Conservation (phyloP, 805 yeast species). For the Metschnikowia arizonensis region DNA sequence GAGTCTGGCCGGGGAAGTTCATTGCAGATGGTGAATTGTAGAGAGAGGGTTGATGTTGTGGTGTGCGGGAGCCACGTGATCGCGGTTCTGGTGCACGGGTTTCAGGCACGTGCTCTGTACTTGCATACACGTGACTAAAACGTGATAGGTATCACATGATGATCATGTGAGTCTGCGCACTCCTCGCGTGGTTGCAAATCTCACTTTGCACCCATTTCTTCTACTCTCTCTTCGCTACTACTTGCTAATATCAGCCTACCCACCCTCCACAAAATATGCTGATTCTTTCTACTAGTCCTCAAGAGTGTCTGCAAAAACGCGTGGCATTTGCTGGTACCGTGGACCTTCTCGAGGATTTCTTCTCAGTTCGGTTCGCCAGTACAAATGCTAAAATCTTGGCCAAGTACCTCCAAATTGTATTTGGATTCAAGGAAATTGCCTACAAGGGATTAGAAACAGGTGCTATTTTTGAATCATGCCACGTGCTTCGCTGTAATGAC, state of each 20-base stretch:
- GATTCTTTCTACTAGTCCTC: not conserved
- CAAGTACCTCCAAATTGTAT: constrained; percentile 44
- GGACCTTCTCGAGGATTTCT: constrained; percentile 34
- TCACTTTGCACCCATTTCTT: not conserved
- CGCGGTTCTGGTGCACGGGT: not conserved
- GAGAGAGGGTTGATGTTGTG: not conserved
- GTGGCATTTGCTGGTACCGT: not conserved
- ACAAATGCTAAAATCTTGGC: constrained; percentile 71
- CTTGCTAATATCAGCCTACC: constrained; percentile 2
- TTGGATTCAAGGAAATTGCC: constrained; percentile 66
- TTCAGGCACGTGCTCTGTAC: not conserved
- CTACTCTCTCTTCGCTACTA: not conserved
- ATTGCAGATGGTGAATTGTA: constrained; percentile 2
- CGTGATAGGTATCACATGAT: too few species aligned
- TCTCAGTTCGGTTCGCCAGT: constrained; percentile 65
- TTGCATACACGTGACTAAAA: too few species aligned
- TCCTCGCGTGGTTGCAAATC: not conserved
- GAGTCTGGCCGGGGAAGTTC: constrained; percentile 13
- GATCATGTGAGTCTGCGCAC: too few species aligned
- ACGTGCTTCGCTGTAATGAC: constrained; percentile 57
- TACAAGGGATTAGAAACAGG: constrained; percentile 68
- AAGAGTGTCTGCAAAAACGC: not conserved
- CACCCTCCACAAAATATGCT: not conserved
- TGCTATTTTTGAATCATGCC: constrained; percentile 48
- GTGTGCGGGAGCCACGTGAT: not conserved